Conservation (phyloP, 2,329 filamentous ascomycete genomes). For the Fusarium globosum region DNA sequence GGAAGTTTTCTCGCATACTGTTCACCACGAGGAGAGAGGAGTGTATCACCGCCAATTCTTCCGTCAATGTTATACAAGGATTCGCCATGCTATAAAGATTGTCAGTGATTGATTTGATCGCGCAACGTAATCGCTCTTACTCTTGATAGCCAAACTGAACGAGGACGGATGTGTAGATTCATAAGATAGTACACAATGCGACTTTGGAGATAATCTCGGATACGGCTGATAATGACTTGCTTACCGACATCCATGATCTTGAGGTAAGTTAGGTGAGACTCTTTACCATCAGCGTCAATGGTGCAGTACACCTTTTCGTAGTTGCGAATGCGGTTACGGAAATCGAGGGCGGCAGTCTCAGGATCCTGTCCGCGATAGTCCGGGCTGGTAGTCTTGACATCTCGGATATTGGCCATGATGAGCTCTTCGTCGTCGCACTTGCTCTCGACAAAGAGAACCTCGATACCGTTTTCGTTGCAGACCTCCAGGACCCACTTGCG, state of each 20-base stretch:
- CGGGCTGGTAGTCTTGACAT: constrained; percentile 96
- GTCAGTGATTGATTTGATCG: constrained; percentile 5
- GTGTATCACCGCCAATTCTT: constrained; percentile 91
- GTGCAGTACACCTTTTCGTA: constrained; percentile 98
- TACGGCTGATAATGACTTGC: constrained; percentile 97
- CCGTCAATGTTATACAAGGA: constrained; percentile 91
- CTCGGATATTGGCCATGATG: constrained; percentile 98
- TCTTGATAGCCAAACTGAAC: constrained; percentile 95
- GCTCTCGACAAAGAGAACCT: constrained; percentile 95
- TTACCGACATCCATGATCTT: constrained; percentile 97
- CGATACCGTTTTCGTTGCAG: constrained; percentile 80
- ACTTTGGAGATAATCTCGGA: constrained; percentile 96
- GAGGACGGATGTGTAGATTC: constrained; percentile 96
- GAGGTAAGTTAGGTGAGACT: constrained; percentile 90
- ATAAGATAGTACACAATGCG: constrained; percentile 98
- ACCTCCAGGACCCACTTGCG: constrained; percentile 90
- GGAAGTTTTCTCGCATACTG: constrained; percentile 88
- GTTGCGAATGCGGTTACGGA: constrained; percentile 92
- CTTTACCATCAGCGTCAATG: constrained; percentile 82
- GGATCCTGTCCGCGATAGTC: constrained; percentile 96
- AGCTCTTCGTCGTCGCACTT: constrained; percentile 96
- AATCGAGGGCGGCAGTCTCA: constrained; percentile 89
- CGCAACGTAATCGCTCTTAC: constrained; percentile 62
- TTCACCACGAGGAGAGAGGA: constrained; percentile 86
- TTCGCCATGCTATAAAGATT: constrained; percentile 80